Base-by-base conservation (phyloP, 495 filamentous ascomycete genomes). In the Penicillium flavigenum region DNA sequence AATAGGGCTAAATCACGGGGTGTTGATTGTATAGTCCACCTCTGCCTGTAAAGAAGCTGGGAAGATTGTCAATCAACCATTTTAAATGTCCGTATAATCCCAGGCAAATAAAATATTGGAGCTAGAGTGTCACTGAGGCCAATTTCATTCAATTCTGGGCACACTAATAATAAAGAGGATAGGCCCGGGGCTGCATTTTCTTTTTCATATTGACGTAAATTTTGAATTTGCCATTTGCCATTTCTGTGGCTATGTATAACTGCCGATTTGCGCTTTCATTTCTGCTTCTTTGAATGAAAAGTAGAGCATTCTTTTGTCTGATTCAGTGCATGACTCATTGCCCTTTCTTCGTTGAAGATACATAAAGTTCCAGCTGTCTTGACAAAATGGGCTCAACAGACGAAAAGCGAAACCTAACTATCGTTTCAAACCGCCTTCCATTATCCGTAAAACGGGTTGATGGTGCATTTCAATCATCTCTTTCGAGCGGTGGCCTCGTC, bases 401-500 rank as follows among this genome's bases (percentile, higher is more conserved):
- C 29, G 43, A 34, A 7, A 70, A 68, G 24, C 65, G 64, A 12
- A 75, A 75, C 41, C 81, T 96, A 19, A 86, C 95, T 50, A 83
- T 96, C 49, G 82, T 96, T 58, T 95, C 91, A 38, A 96, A 96
- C 60, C 88, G 91, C 39, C 83, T 96, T 14, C 91, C 91, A 4
- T 87, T 96, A 65, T 93, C 90, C 24, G 87, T 96, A 72, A 93
- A 92, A 70, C 81, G 86, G 51, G 79, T 80, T 11, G 86, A 92
- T 32, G 88, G 88, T 68, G 78, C 66, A 8, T 96, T 90, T 71
- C 72, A 83, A 51, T 89, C 92, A 65, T 85, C 81, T 61, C 85
- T 95, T 78, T 95, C 91, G 5, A 94, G 91, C 29, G 92, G 92
- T 47, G 92, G 92, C 9, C 83, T 96, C 10, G 92, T 96, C 52